These are phyloP conservation scores for Ceratocystis destructans DNA, from an alignment of 2,329 filamentous ascomycete species.

Conservation along the genomic window DNA sequence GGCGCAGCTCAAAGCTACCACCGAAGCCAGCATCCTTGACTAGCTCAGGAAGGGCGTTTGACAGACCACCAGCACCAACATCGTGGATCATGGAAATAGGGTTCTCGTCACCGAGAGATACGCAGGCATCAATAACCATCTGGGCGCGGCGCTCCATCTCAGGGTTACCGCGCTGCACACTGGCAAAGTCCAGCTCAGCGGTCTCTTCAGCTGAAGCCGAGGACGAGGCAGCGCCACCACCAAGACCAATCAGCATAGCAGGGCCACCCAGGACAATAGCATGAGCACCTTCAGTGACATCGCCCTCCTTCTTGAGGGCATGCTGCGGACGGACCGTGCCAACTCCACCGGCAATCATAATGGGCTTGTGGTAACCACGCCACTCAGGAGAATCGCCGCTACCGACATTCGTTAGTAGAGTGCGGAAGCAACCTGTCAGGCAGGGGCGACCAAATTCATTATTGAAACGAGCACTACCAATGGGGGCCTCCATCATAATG, in stretches of 20 bases:
- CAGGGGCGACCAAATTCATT: conserved; percentile 93
- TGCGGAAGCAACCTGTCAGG: conserved; percentile 81
- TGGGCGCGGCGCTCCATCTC: conserved; percentile 92
- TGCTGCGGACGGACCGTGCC: conserved; percentile 85
- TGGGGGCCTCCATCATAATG: conserved; percentile 95
- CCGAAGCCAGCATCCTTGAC: conserved; percentile 86
- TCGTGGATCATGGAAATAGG: conserved; percentile 97
- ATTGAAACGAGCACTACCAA: conserved; percentile 90
- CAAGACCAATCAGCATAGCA: conserved; percentile 89
- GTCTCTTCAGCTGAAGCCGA: conserved; percentile 77
- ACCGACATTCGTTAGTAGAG: conserved; percentile 59
- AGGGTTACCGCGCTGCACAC: conserved; percentile 91
- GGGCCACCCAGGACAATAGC: conserved; percentile 88
- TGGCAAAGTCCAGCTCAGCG: conserved; percentile 89
- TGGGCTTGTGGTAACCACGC: conserved; percentile 93
- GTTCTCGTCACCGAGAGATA: conserved; percentile 66
- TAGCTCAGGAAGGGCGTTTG: conserved; percentile 62
- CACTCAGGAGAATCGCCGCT: conserved; percentile 46
- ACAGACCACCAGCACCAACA: conserved; percentile 76
- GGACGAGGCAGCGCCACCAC: conserved; percentile 82
- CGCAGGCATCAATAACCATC: conserved; percentile 94
- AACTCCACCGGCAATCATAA: conserved; percentile 93
- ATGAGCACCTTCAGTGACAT: conserved; percentile 77
- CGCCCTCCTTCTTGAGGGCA: conserved; percentile 66
- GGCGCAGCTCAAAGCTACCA: conserved; percentile 84